phyloP scores from a whole-genome alignment of 129 eudicot species.

The Saposhnikovia divaricata region DNA sequence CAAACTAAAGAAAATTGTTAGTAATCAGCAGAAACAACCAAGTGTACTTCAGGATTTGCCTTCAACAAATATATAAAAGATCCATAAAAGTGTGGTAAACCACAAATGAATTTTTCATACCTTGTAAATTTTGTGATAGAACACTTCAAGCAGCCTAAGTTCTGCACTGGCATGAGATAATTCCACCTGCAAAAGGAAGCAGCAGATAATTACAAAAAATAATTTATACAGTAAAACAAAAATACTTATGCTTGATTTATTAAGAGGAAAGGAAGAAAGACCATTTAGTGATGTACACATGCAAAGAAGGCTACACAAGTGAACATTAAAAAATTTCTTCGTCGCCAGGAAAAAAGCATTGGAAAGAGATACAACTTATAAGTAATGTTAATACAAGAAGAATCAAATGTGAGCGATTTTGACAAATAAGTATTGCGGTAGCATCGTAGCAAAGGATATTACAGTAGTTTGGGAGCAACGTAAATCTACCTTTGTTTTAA shows the following conservation, averaged over 20 bases:
- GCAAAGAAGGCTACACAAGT: not conserved
- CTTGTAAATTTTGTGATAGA: slow-evolving; percentile 98
- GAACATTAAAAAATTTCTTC: not conserved
- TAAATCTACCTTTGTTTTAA: slow-evolving; percentile 65
- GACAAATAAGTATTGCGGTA: not conserved
- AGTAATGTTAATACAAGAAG: not conserved
- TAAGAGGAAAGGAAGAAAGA: not conserved
- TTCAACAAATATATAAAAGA: not conserved
- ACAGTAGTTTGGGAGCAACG: not conserved
- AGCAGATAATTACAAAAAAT: not conserved
- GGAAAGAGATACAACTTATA: not conserved
- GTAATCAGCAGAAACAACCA: not conserved
- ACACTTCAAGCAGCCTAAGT: slow-evolving; percentile 93
- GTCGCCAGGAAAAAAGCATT: not conserved
- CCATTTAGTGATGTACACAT: not conserved
- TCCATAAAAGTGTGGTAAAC: not conserved
- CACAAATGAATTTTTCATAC: slow-evolving; percentile 22
- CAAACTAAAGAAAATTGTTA: not conserved
- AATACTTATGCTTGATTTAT: not conserved
- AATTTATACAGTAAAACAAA: not conserved
- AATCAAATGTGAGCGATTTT: not conserved
- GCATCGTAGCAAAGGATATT: not conserved
- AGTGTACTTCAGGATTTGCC: not conserved
- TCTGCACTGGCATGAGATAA: slow-evolving; percentile 83
- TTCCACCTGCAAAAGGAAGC: slow-evolving; percentile 52